Percentiles rank a stretch among this genome's conserved stretches.
Evolutionary conservation across 805 yeast species (phyloP).

Genomic region (Metschnikowia chrysomelidarum): DNA sequence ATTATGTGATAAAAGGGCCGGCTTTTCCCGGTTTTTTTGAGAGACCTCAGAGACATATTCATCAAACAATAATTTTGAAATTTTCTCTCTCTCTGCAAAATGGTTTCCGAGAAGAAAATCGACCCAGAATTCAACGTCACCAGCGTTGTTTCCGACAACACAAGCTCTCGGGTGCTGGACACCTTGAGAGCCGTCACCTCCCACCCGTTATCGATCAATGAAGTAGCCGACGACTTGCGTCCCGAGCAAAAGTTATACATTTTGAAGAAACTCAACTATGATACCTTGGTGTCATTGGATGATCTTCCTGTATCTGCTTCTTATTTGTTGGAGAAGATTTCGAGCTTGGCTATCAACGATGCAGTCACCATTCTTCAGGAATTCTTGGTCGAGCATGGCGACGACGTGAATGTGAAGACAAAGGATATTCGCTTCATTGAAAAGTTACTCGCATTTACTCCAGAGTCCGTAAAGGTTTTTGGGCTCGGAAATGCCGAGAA

Average conservation of each 20-base stretch:
- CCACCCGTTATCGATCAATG: conserved; percentile 24
- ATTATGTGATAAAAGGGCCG: background rate
- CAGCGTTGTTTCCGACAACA: conserved; percentile 1
- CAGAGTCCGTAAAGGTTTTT: conserved; percentile 16
- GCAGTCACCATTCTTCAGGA: conserved; percentile 3
- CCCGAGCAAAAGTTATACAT: conserved; percentile 27
- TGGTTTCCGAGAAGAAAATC: conserved; percentile 1
- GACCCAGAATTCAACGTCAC: conserved; percentile 1
- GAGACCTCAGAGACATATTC: conserved; percentile 17
- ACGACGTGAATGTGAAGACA: conserved; percentile 4
- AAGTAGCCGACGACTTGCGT: conserved; percentile 25
- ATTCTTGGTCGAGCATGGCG: conserved; percentile 1
- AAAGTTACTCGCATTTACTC: conserved; percentile 2
- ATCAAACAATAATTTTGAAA: background rate
- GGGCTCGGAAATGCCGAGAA: background rate
- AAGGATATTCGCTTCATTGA: conserved; percentile 4
- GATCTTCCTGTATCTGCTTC: conserved; percentile 32
- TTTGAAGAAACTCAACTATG: conserved; percentile 27
- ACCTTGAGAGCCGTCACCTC: conserved; percentile 22
- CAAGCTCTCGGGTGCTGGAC: conserved; percentile 7
- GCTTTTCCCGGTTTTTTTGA: background rate
- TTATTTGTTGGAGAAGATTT: conserved; percentile 8
- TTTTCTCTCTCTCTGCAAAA: background rate
- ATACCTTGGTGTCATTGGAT: conserved; percentile 26
- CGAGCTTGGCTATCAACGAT: conserved; percentile 2